Evolutionary conservation across 2,329 filamentous ascomycete genomes (phyloP).

Genomic region (Berkeleyomyces rouxiae): DNA sequence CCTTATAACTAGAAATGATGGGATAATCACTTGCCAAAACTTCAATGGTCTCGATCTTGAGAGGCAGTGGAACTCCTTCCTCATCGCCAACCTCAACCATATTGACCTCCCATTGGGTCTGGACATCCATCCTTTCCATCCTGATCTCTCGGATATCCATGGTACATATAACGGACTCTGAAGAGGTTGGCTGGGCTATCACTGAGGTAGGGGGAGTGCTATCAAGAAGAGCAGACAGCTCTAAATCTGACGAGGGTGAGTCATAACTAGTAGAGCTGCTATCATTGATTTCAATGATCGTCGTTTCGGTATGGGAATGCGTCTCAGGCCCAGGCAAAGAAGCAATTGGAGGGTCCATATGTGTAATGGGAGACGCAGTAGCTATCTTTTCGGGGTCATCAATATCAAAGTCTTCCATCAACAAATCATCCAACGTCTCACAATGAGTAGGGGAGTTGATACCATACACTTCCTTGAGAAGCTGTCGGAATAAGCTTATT

Average conservation of each 20-base stretch:
- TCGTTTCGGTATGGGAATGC: neutral
- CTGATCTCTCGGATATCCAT: neutral
- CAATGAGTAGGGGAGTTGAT: neutral
- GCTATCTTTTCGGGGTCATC: neutral
- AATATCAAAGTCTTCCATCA: neutral
- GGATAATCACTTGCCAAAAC: neutral
- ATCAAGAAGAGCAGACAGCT: neutral
- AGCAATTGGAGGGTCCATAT: neutral
- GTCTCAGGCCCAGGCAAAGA: neutral
- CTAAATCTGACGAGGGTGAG: neutral
- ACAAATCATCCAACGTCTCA: neutral
- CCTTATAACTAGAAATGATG: neutral
- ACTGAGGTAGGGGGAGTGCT: constrained; percentile 1
- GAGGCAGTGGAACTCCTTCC: neutral
- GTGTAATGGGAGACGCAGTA: neutral
- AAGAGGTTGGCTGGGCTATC: neutral
- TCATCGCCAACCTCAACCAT: constrained; percentile 1
- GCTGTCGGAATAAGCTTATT: constrained; percentile 28
- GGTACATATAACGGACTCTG: neutral
- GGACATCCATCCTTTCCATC: neutral
- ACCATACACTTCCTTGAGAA: constrained; percentile 28
- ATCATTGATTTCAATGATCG: neutral
- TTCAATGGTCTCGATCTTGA: neutral
- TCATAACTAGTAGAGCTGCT: neutral
- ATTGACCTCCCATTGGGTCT: constrained; percentile 7